A percentile compares a stretch with the other conserved stretches of the same genome.
phyloP scores from a whole-genome alignment of 2,329 filamentous ascomycete species.

The Xylaria sp. region DNA sequence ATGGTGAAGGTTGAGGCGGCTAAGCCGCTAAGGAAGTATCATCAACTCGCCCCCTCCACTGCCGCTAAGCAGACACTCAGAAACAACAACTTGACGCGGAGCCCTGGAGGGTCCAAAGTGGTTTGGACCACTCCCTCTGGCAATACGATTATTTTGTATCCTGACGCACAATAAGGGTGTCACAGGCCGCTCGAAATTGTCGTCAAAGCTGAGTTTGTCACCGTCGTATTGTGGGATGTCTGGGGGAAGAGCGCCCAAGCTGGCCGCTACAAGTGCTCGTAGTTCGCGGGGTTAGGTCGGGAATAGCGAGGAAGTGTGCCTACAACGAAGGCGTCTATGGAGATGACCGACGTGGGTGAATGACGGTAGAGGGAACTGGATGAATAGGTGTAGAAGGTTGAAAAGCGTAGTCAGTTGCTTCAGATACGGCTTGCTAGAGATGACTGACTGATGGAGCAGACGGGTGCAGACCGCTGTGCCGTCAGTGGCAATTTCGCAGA shows the following conservation, averaged over 20 bases:
- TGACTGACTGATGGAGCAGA: conserved; percentile 35
- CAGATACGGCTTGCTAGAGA: conserved; percentile 32
- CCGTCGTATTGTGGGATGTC: conserved; percentile 29
- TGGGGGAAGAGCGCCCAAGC: conserved; percentile 11
- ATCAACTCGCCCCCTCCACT: conserved; percentile 62
- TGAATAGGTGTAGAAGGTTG: conserved; percentile 18
- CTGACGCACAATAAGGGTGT: conserved; percentile 28
- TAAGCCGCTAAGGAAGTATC: conserved; percentile 57
- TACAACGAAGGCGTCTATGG: conserved; percentile 4
- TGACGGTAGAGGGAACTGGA: conserved; percentile 6
- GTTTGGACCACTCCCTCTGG: conserved; percentile 38
- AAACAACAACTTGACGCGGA: conserved; percentile 47
- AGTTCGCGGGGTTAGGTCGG: conserved; percentile 19
- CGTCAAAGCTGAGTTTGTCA: conserved; percentile 36
- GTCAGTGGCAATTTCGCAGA: conserved; percentile 27
- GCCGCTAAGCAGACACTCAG: conserved; percentile 47
- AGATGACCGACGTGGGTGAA: not conserved
- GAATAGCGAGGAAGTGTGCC: not conserved
- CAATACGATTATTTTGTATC: conserved; percentile 20
- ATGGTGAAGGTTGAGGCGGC: conserved; percentile 65
- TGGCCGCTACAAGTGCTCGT: conserved; percentile 21
- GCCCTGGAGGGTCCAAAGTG: conserved; percentile 39
- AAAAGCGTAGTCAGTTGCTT: conserved; percentile 23
- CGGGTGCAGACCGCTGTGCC: conserved; percentile 43
- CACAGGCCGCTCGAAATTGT: conserved; percentile 17